Conservation (phyloP, 495 filamentous ascomycete species). For the Trypethelium eluteriae region DNA sequence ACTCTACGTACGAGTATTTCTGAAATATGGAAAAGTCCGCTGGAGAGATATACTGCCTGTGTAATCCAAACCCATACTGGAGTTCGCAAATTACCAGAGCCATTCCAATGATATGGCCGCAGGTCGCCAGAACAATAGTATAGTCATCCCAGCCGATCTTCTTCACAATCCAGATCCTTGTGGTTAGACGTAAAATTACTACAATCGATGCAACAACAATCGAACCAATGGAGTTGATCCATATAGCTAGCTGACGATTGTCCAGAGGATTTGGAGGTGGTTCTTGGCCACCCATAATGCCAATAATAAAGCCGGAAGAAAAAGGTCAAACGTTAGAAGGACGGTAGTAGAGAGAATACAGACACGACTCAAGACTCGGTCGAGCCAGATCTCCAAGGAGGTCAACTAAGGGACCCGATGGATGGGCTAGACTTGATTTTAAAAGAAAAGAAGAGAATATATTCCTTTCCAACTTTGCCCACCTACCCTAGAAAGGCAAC, state of each 20-base stretch:
- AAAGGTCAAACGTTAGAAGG: too few relatives aligned
- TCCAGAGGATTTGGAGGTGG: background rate
- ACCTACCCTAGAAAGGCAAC: too few relatives aligned
- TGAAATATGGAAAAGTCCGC: background rate
- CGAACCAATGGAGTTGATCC: background rate
- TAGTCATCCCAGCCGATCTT: slow-evolving; percentile 4
- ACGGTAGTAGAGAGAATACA: too few relatives aligned
- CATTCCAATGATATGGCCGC: background rate
- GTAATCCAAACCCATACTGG: background rate
- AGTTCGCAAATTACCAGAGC: background rate
- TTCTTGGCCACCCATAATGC: background rate
- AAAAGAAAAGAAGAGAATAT: too few relatives aligned
- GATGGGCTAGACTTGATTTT: too few relatives aligned
- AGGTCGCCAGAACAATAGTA: background rate
- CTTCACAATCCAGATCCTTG: background rate
- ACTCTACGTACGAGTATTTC: background rate
- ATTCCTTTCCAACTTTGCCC: too few relatives aligned
- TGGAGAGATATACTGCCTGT: background rate
- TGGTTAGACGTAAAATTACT: background rate
- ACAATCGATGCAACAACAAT: background rate
- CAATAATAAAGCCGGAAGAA: too few relatives aligned
- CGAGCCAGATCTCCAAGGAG: too few relatives aligned
- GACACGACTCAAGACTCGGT: too few relatives aligned
- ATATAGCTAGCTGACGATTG: background rate
- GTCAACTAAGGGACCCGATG: too few relatives aligned